Evolutionary conservation across 78 protist genomes (phyloP).

Genomic region (Mastigamoeba balamuthi): DNA sequence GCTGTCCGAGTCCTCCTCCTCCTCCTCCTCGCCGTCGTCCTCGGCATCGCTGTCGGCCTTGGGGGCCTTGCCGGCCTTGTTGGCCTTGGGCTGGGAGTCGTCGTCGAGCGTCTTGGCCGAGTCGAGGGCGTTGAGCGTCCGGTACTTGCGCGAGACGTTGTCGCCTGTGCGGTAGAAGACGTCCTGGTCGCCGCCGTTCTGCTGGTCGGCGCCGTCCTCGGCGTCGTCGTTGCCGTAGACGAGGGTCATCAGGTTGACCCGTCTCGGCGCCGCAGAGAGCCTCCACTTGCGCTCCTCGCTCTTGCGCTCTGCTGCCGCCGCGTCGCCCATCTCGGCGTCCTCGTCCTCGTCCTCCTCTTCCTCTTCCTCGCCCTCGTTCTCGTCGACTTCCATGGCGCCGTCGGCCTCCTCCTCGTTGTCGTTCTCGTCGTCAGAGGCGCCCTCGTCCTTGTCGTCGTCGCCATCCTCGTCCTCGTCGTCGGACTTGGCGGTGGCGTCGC

Average conservation of each 20-base stretch:
- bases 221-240: no score
- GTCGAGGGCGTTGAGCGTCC: constrained; percentile 6
- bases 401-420: constrained; percentile 16
- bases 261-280: constrained; percentile 11
- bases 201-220: not conserved
- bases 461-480: not conserved
- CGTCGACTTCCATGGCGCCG: constrained; percentile 29
- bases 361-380: constrained; percentile 21
- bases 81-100: not conserved
- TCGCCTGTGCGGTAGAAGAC: not conserved
- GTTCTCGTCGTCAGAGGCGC: constrained; percentile 22
- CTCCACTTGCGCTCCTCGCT: constrained; percentile 11
- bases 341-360: constrained; percentile 23
- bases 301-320: constrained; percentile 12
- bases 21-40: constrained; percentile 9
- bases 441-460: not conserved
- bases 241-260: constrained; percentile 7
- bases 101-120: constrained; percentile 17
- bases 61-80: no score
- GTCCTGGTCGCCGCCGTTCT: not conserved
- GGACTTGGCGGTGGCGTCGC: not conserved
- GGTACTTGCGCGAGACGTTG: not conserved
- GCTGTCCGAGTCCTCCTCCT: not conserved
- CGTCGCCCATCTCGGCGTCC: constrained; percentile 12
- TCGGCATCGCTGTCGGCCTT: not conserved